phyloP scores from a whole-genome alignment of 176 grass and related monocot genomes.

The Carex pumila region DNA sequence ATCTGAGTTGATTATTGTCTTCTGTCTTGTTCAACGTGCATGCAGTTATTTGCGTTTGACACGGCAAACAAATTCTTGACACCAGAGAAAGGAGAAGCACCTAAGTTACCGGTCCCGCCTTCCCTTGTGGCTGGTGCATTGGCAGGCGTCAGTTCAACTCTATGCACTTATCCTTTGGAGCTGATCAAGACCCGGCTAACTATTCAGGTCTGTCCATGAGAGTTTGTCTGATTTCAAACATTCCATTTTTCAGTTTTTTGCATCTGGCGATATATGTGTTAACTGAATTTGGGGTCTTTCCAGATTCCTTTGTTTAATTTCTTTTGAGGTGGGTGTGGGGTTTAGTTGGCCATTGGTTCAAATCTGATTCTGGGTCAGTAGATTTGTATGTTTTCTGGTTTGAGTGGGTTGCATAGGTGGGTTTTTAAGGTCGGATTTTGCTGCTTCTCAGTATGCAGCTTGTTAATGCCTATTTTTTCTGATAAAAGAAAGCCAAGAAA shows the following conservation, averaged over 20 bases:
- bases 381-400: background rate
- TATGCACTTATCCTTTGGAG: slow-evolving; percentile 94
- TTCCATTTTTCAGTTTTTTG: background rate
- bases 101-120: slow-evolving; percentile 56
- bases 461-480: background rate
- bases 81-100: slow-evolving; percentile 46
- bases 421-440: background rate
- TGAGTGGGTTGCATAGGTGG: background rate
- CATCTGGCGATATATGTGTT: background rate
- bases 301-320: background rate
- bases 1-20: background rate
- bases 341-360: background rate
- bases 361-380: background rate
- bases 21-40: background rate
- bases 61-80: slow-evolving; percentile 94
- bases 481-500: background rate
- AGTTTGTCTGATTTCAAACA: background rate
- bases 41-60: slow-evolving; percentile 94
- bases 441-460: background rate
- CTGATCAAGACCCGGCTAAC: slow-evolving; percentile 93
- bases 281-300: background rate
- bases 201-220: slow-evolving; percentile 53
- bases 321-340: background rate
- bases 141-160: slow-evolving; percentile 95
- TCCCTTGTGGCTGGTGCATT: slow-evolving; percentile 81